Evolutionary conservation across 129 eudicot species (phyloP).

Genomic region (Deinandra increscens): DNA sequence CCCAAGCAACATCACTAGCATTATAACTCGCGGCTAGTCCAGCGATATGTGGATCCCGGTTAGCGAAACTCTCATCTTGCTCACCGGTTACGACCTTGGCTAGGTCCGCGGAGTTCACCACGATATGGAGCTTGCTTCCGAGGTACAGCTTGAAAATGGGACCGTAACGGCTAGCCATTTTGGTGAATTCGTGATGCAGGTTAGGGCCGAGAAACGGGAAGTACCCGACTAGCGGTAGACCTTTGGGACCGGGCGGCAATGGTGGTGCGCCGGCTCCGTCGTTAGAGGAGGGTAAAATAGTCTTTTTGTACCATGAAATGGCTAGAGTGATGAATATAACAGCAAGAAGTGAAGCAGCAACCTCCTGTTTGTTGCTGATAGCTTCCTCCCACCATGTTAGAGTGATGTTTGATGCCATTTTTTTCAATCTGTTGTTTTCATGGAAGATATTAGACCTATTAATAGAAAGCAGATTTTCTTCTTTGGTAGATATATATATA

Average conservation of each 20-base stretch:
- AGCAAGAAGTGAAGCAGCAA: not conserved
- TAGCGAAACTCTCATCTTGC: constrained; percentile 32
- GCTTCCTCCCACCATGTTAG: constrained; percentile 2
- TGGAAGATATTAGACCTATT: too few relatives aligned
- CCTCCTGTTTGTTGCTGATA: constrained; percentile 3
- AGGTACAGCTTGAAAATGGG: constrained; percentile 31
- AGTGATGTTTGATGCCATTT: constrained; percentile 11
- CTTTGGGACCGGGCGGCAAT: constrained; percentile 27
- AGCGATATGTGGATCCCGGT: constrained; percentile 13
- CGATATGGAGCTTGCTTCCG: constrained; percentile 29
- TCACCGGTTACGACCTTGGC: constrained; percentile 26
- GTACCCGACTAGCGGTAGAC: constrained; percentile 27
- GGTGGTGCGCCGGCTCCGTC: not conserved
- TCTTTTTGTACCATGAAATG: constrained; percentile 1
- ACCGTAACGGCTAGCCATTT: constrained; percentile 5
- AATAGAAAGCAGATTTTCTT: too few relatives aligned
- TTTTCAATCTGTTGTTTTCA: too few relatives aligned
- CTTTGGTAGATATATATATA: too few relatives aligned
- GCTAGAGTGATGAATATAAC: not conserved
- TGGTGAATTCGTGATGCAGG: constrained; percentile 16
- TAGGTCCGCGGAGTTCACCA: constrained; percentile 26
- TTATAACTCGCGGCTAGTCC: constrained; percentile 18
- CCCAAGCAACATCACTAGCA: constrained; percentile 26
- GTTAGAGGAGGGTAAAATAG: not conserved
- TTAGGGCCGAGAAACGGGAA: constrained; percentile 31